Evolutionary conservation across 192 early-diverging fungal genomes (phyloP), one percentile per base, ranked within the genome.

Genomic region (Glomus cerebriforme): DNA sequence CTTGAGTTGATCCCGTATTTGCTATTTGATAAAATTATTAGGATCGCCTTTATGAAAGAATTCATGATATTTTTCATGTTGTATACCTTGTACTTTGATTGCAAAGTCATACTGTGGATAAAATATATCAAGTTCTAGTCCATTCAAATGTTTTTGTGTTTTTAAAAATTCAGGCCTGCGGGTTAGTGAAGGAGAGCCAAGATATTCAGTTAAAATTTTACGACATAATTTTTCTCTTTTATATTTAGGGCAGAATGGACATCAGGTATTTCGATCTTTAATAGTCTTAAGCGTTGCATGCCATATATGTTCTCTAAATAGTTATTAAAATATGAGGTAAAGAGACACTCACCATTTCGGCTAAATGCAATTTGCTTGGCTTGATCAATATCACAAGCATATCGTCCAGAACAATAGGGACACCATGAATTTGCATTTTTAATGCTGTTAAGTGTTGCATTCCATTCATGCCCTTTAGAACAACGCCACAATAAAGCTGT

Each of bases 381-480:
- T 70, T 70, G 67, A 69, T 69, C 34, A 69, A 69, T 69, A 69
- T 69, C 22, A 69, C 67, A 69, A 69, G 34, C 67, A 69, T 69
- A 69, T 69, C 35, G 17, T 69, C 34, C 34, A 69, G 67, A 69
- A 63, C 62, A 69, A 37, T 69, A 34, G 67, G 34, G 34, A 69
- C 17, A 39, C 67, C 37, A 69, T 69, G 34, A 69, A 69, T 69
- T 39, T 69, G 67, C 67, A 69, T 69, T 69, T 69, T 43, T 69
- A 69, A 69, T 69, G 67, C 67, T 69, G 37, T 69, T 69, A n/a
- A 69, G 31, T 69, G 37, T 69, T 69, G 67, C 67, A 69, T 69
- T 69, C 34, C 37, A 69, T 69, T 69, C 37, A 69, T 69, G 67
- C 67, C 34, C 34, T 69, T 69, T 69, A 69, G 34, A 69, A 69